A percentile compares a stretch with the other conserved stretches of the same genome.
These are phyloP conservation scores for Butyriboletus loyo DNA, from an alignment of 768 basidiomycete genomes.

Conservation along the genomic window DNA sequence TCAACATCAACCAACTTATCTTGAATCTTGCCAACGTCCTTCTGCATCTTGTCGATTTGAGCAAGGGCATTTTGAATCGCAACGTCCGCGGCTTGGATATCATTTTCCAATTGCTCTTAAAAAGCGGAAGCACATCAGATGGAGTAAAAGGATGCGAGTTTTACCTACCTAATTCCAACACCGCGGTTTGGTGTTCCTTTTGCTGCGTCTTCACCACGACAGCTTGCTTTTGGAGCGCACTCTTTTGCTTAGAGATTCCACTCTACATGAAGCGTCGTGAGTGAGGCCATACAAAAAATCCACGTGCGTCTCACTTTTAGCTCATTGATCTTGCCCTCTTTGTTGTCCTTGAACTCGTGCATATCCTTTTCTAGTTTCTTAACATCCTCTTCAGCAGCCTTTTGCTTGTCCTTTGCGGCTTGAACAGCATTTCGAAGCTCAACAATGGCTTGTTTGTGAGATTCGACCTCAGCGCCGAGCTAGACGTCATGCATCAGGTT, in stretches of 20 bases:
- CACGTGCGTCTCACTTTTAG: slow-evolving; percentile 61
- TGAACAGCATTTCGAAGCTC: slow-evolving; percentile 58
- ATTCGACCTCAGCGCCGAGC: slow-evolving; percentile 80
- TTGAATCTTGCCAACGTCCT: slow-evolving; percentile 61
- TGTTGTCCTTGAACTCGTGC: slow-evolving; percentile 98
- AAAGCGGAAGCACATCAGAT: neutral
- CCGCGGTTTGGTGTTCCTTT: slow-evolving; percentile 84
- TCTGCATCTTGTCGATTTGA: slow-evolving; percentile 51
- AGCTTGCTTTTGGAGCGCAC: slow-evolving; percentile 74
- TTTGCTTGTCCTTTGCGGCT: slow-evolving; percentile 72
- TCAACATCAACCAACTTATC: slow-evolving; percentile 39
- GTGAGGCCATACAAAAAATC: neutral
- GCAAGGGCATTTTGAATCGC: slow-evolving; percentile 31
- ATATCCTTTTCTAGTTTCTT: slow-evolving; percentile 94
- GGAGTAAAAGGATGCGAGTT: neutral
- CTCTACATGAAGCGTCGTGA: slow-evolving; percentile 35
- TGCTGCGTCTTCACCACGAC: slow-evolving; percentile 82
- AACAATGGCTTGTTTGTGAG: slow-evolving; percentile 59
- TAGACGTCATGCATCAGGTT: slow-evolving; percentile 30
- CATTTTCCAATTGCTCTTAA: slow-evolving; percentile 30
- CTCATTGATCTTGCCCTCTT: slow-evolving; percentile 93
- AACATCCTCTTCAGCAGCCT: slow-evolving; percentile 69
- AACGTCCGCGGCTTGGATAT: slow-evolving; percentile 25
- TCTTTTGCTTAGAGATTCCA: slow-evolving; percentile 78
- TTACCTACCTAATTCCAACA: slow-evolving; percentile 78